A percentile compares a stretch with the other conserved stretches of the same genome.
phyloP scores from a whole-genome alignment of 106 monocot species.

The Narthecium ossifragum region DNA sequence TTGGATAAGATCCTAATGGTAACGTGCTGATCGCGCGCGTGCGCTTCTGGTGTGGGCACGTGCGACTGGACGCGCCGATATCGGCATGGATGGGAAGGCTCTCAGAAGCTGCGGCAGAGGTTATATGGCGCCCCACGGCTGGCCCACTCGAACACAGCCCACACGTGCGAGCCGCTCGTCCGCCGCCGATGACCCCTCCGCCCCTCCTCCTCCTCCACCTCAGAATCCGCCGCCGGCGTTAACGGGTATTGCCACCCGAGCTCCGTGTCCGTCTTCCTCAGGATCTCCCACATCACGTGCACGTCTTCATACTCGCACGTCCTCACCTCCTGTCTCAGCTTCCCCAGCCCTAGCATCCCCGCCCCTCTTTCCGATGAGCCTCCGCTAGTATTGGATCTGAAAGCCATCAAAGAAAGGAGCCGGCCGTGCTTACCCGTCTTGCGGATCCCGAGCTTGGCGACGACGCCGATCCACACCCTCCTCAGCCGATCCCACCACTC shows the following conservation, averaged over 20 bases:
- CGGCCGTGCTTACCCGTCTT: neutral
- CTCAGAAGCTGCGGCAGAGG: constrained; percentile 11
- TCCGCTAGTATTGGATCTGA: too few relatives aligned
- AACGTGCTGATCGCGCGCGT: too few relatives aligned
- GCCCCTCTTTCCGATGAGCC: too few relatives aligned
- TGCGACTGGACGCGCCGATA: too few relatives aligned
- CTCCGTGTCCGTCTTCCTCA: constrained; percentile 9
- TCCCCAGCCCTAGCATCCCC: constrained; percentile 29
- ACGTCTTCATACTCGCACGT: constrained; percentile 40
- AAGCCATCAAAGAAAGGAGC: too few relatives aligned
- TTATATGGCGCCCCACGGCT: neutral
- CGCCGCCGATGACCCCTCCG: too few relatives aligned
- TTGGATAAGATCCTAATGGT: too few relatives aligned
- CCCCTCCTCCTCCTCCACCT: too few relatives aligned
- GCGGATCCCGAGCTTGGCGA: neutral
- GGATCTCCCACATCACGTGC: constrained; percentile 47
- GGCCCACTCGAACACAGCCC: neutral
- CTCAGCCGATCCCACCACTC: neutral
- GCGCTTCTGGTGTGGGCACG: too few relatives aligned
- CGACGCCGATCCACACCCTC: neutral
- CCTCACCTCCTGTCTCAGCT: constrained; percentile 41
- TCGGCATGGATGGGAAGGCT: neutral
- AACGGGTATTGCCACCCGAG: too few relatives aligned
- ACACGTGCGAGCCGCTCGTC: neutral
- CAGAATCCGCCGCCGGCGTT: too few relatives aligned